A percentile compares a stretch with the other conserved stretches of the same genome.
These are phyloP conservation scores for Pythium dissotocum DNA, from an alignment of 352 stramenopile species.

Conservation along the genomic window DNA sequence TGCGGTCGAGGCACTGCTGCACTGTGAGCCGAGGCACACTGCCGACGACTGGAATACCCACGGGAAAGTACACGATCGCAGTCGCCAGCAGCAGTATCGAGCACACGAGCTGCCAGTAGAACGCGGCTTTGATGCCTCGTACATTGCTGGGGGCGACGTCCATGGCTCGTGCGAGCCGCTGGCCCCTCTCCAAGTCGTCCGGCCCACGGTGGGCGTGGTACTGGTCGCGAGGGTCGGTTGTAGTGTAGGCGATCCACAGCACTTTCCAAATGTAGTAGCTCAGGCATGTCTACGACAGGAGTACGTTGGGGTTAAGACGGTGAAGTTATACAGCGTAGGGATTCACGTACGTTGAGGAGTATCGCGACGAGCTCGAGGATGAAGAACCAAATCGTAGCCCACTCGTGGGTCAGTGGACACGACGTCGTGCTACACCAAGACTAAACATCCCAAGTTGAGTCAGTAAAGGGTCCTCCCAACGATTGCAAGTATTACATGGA, in stretches of 20 bases:
- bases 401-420: conserved; percentile 32
- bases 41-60: conserved; percentile 31
- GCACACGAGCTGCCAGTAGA: conserved; percentile 33
- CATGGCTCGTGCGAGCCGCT: conserved; percentile 6
- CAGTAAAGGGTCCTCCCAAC: neutral
- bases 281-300: conserved; percentile 31
- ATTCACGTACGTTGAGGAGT: conserved; percentile 36
- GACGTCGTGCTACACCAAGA: conserved; percentile 31
- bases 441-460: conserved; percentile 4
- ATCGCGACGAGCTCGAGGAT: conserved; percentile 38
- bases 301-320: no score
- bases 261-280: conserved; percentile 37
- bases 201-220: conserved; percentile 9
- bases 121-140: conserved; percentile 29
- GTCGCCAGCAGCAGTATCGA: conserved; percentile 27
- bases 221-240: neutral
- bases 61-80: conserved; percentile 34
- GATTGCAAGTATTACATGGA: neutral
- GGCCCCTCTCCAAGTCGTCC: conserved; percentile 18
- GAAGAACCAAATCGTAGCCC: conserved; percentile 40
- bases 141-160: conserved; percentile 23
- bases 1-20: conserved; percentile 28
- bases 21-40: conserved; percentile 26
- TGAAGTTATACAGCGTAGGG: neutral
- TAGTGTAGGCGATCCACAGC: conserved; percentile 12